phyloP scores from a whole-genome alignment of 257 asterid species.

The Catharanthus roseus region DNA sequence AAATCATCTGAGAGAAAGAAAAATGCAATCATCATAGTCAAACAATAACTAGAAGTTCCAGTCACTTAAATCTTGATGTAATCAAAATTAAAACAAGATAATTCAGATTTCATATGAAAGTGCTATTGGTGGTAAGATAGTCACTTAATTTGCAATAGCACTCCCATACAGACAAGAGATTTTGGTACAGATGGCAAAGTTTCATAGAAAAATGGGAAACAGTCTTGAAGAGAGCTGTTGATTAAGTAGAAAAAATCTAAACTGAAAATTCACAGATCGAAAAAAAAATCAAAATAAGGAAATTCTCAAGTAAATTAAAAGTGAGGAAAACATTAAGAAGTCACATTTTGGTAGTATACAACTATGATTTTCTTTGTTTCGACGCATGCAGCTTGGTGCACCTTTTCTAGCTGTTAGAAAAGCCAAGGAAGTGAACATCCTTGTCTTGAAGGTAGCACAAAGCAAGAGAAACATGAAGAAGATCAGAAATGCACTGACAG shows the following conservation, averaged over 20 bases:
- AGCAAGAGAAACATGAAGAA: constrained; percentile 11
- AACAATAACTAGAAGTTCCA: neutral
- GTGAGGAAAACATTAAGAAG: too few relatives aligned
- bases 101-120: neutral
- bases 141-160: neutral
- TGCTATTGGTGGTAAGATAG: neutral
- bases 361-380: neutral
- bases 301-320: too few relatives aligned
- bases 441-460: neutral
- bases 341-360: neutral
- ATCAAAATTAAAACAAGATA: neutral
- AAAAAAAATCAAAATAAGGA: too few relatives aligned
- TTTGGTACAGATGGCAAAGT: too few relatives aligned
- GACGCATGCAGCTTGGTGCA: neutral
- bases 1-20: neutral
- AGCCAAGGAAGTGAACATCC: neutral
- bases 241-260: neutral
- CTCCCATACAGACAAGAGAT: neutral
- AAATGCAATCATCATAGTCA: neutral
- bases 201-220: too few relatives aligned
- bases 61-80: neutral
- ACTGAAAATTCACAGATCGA: too few relatives aligned
- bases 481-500: neutral
- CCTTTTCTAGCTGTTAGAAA: neutral
- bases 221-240: too few relatives aligned